Evolutionary conservation across 2,329 filamentous ascomycete genomes (phyloP), one percentile per base, ranked within the genome.

Genomic region (Cladosporium sp.): DNA sequence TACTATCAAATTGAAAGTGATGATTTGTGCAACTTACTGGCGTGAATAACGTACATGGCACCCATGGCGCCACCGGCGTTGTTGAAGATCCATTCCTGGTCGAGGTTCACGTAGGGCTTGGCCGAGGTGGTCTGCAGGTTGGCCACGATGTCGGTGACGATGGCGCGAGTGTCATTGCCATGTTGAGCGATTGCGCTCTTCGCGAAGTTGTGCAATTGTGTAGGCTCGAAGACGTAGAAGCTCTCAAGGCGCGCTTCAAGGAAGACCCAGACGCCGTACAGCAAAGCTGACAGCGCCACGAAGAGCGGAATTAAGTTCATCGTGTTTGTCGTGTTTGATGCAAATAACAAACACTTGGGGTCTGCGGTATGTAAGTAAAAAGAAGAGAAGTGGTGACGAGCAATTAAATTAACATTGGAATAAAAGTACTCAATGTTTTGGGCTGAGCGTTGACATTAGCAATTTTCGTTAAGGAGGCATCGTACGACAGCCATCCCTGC

Each of bases 21-120:
- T 38, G 24, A 4, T 36, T 18, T 7, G 18, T 7, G 18, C 11
- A 26, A 83, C 87, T 77, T 78, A 90, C 90, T 93, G 67, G 92
- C 91, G 77, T 96, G 92, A 73, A 96, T 89, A 70, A 96, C 89
- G 78, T 92, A 93, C 92, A 96, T 95, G 74, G 86, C 91, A 65
- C 92, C 92, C 92, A 96, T 96, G 62, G 92, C 92, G 69, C 92
- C 92, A 62, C 92, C 92, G 61, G 92, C 92, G 75, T 96, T 96
- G 84, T 96, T 96, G 74, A 96, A 94, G 55, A 96, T 84, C 92
- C 92, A 96, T 78, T 94, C 90, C 80, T 94, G 87, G 21, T 66
- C 64, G 12, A 73, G n/a, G 71, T 65, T 73, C 59, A 68, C 64
- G 30, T 60, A 64, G 24, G 65, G 59, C n/a, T 54, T 51, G 24